Conservation (phyloP, 1,284 basidiomycete species). For the Irpex sp. region DNA sequence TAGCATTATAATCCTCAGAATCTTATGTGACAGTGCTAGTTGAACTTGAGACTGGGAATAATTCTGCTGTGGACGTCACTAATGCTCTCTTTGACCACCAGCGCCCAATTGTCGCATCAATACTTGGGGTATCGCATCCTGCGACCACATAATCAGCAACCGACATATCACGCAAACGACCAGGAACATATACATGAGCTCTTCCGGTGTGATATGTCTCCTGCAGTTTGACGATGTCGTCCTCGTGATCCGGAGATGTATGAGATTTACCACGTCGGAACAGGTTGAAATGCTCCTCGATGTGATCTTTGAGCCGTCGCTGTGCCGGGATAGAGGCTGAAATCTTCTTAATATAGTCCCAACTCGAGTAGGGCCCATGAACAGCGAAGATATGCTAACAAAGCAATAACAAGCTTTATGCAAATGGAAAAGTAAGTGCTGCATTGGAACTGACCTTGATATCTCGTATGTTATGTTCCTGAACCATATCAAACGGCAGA, state of each 20-base stretch:
- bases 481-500: conserved; percentile 11
- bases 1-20: too few species aligned
- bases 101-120: too few species aligned
- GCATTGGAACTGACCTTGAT: conserved; percentile 11
- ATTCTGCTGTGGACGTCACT: too few species aligned
- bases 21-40: too few species aligned
- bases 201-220: neutral
- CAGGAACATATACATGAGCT: neutral
- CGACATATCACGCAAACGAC: neutral
- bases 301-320: conserved; percentile 12
- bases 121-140: too few species aligned
- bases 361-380: conserved; percentile 7
- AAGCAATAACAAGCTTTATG: neutral
- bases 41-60: too few species aligned
- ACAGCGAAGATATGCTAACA: conserved; percentile 4
- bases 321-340: conserved; percentile 7
- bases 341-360: conserved; percentile 9
- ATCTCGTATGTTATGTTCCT: conserved; percentile 18
- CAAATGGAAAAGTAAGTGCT: neutral
- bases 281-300: conserved; percentile 10
- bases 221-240: conserved; percentile 8
- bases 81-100: too few species aligned
- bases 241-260: conserved; percentile 6
- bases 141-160: too few species aligned
- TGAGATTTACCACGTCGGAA: conserved; percentile 8